Evolutionary conservation across 192 early-diverging fungal species (phyloP).

Genomic region (Coemansia reversa): DNA sequence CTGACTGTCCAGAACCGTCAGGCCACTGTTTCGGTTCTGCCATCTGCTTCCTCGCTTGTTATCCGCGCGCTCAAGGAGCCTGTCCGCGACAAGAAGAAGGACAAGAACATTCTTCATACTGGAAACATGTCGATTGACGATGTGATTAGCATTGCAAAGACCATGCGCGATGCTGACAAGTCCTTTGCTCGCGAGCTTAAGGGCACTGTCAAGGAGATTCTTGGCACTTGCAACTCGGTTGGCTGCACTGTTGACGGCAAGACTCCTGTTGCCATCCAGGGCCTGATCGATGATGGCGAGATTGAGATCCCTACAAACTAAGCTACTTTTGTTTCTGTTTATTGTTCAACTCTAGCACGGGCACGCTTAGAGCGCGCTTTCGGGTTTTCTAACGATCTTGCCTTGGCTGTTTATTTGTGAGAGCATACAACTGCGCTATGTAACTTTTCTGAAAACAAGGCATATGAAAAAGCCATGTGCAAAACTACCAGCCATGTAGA

Average conservation of each 20-base stretch:
- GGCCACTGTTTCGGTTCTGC: slow-evolving; percentile 93
- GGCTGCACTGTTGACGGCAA: slow-evolving; percentile 99
- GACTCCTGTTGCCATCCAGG: slow-evolving; percentile 81
- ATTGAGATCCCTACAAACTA: slow-evolving; percentile 64
- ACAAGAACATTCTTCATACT: slow-evolving; percentile 99
- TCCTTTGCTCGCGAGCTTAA: slow-evolving; percentile 89
- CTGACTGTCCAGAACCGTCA: slow-evolving; percentile 99
- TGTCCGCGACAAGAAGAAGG: slow-evolving; percentile 97
- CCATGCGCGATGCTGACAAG: slow-evolving; percentile 84
- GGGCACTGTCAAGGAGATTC: slow-evolving; percentile 91
- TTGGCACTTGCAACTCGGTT: slow-evolving; percentile 91
- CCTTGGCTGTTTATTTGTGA: background rate
- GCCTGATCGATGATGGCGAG: slow-evolving; percentile 85
- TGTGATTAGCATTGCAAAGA: slow-evolving; percentile 93
- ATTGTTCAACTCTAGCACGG: background rate
- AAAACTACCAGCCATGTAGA: too few species aligned
- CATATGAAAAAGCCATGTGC: background rate
- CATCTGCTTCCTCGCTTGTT: slow-evolving; percentile 94
- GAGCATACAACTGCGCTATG: background rate
- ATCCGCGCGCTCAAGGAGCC: slow-evolving; percentile 98
- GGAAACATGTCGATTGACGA: slow-evolving; percentile 95
- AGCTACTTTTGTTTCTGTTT: slow-evolving; percentile 14
- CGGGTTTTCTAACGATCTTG: background rate
- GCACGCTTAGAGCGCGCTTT: background rate
- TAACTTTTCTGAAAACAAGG: background rate